Percentiles rank a stretch among this genome's conserved stretches.
Conservation (phyloP, 345 rosid species). For the Eucalyptus virginea region DNA sequence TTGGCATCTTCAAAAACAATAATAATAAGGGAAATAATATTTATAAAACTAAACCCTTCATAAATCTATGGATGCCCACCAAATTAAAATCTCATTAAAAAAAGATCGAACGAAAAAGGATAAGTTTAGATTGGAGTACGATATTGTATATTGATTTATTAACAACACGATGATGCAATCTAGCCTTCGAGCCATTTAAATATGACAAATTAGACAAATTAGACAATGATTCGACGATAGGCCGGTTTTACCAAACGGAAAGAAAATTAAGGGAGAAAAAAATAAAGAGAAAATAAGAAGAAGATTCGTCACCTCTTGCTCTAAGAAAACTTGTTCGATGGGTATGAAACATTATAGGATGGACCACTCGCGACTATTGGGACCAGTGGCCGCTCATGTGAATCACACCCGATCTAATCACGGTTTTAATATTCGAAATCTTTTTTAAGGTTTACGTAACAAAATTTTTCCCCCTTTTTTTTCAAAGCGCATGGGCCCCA, state of each 20-base stretch:
- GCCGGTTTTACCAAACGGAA: not conserved
- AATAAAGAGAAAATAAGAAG: not conserved
- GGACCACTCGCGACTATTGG: accelerated
- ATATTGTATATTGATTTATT: not conserved
- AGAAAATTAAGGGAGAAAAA: not conserved
- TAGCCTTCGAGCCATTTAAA: not conserved
- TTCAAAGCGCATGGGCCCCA: not conserved
- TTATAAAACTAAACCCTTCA: not conserved
- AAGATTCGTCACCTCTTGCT: not conserved
- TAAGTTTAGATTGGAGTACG: not conserved
- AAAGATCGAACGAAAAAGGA: not conserved
- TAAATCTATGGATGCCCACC: not conserved
- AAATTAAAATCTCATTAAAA: not conserved
- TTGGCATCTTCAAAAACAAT: not conserved
- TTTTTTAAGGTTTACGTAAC: not conserved
- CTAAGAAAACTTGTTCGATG: not conserved
- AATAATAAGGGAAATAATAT: not conserved
- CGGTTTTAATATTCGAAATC: not conserved
- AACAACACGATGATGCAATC: not conserved
- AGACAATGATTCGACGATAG: accelerated
- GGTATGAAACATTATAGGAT: not conserved
- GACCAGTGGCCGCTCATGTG: not conserved
- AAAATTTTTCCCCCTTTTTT: not conserved
- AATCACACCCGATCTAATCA: not conserved
- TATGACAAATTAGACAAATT: not conserved